Evolutionary conservation across 345 rosid genomes (phyloP), one percentile per base, ranked within the genome.

Genomic region (Sonneratia alba): DNA sequence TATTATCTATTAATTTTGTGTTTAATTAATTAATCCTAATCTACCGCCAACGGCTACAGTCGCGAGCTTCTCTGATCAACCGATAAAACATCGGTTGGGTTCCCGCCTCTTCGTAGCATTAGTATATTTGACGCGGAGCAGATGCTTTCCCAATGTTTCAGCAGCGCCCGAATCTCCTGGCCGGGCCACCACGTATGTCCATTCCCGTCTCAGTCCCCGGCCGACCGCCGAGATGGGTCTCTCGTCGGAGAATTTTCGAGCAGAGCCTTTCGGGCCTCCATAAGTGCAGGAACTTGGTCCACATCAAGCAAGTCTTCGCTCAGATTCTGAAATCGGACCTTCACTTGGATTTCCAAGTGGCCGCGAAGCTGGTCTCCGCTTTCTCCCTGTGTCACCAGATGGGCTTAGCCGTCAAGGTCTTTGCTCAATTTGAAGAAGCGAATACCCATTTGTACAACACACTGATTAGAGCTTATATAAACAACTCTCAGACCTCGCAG

Each of bases 321-420:
- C 98, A 89, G 76, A 79, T 94, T 24, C 79, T 94, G 70, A 85
- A 86, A 49, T 79, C 81, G 14, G 76, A 85, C 72, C 89, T 88
- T 72, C 90, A 88, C 66, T 43, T 69, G 36, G 93, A 94, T 82
- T 74, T 75, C 27, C 77, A 79, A 66, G 78, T 88, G 34, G 88
- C 91, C 5, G 87, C 96, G 24, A 91, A 91, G 74, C 86, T 91
- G 48, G 84, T 91, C 48, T 79, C 90, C 0, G 88, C 96, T n/a
- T 79, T 85, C 62, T 82, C 96, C 68, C 82, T 80, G 42, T 94
- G 95, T 67, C 86, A 83, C 69, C 86, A 87, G 63, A 70, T 85
- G 68, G 77, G 62, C 56, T 74, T 87, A 48, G 91, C 96, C 47
- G 47, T 86, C 66, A 73, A 80, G 51, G 94, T 87, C 79, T 94